Evolutionary conservation across 768 basidiomycete species (phyloP).

Genomic region (Calocybe cyanea): DNA sequence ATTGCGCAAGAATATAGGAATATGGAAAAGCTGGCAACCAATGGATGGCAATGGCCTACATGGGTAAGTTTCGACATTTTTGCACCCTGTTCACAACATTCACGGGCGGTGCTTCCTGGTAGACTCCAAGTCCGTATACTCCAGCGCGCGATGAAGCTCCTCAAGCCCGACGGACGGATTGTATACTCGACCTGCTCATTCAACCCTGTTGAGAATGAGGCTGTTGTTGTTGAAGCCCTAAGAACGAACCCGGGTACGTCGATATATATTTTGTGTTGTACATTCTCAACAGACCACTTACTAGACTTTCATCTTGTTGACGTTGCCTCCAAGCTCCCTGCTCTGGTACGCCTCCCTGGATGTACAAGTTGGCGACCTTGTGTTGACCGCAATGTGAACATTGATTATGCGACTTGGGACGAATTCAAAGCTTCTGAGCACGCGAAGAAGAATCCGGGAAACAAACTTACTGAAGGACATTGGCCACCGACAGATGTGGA

Average conservation of each 20-base stretch:
- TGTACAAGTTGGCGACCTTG: constrained; percentile 77
- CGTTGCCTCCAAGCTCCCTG: constrained; percentile 65
- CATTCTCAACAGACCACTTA: not conserved
- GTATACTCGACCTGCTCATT: constrained; percentile 98
- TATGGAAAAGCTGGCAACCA: constrained; percentile 91
- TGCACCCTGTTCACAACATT: not conserved
- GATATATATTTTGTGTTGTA: not conserved
- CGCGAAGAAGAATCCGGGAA: constrained; percentile 46
- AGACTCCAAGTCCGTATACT: constrained; percentile 93
- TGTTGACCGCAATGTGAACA: constrained; percentile 47
- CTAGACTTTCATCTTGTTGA: constrained; percentile 78
- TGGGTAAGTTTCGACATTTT: constrained; percentile 40
- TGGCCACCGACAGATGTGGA: constrained; percentile 76
- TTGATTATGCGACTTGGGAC: constrained; percentile 55
- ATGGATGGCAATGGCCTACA: constrained; percentile 92
- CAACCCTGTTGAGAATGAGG: constrained; percentile 97
- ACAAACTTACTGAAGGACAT: constrained; percentile 66
- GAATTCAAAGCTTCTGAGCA: constrained; percentile 53
- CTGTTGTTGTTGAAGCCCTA: constrained; percentile 85
- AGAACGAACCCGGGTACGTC: constrained; percentile 60
- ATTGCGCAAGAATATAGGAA: constrained; percentile 87
- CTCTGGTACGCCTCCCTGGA: constrained; percentile 74
- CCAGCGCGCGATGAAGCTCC: constrained; percentile 86
- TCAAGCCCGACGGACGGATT: constrained; percentile 79
- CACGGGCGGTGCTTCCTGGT: constrained; percentile 4